Evolutionary conservation across 2,329 filamentous ascomycete species (phyloP), one percentile per base, ranked within the genome.

Genomic region (Pezicula carpinea): DNA sequence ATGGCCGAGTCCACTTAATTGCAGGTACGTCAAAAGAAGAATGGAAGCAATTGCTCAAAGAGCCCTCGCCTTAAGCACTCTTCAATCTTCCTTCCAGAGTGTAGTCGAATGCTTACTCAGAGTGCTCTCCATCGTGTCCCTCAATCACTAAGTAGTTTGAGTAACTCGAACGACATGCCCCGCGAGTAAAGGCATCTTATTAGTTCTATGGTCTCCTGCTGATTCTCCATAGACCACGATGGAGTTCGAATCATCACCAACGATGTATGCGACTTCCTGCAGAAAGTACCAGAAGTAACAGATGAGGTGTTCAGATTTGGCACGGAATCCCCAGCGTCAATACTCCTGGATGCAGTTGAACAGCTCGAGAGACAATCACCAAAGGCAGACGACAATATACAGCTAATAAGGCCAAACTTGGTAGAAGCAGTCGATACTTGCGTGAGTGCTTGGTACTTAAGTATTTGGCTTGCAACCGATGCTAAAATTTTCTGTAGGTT

Each of bases 371-470:
- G 88, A 53, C 90, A 96, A 63, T 97, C 92, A 0, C 92, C 93
- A 2, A 97, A 96, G 66, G 93, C 93, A 6, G 93, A 99, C 60
- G 93, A 99, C 60, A 92, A 96, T 55, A 96, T 99, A 47, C 93
- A 97, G 62, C 79, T 96, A 2, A 99, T 99, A 58, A 80, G 89
- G 36, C 77, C 87, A 0, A 90, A 85, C 57, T 77, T 99, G 3
- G 89, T 89, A 2, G 91, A 96, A 63, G 93, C 93, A 2, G 92
- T 99, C 1, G 91, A 96, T 65, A 87, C 84, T 0, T 99, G 93
- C 63, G 87, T 65, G 59, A 46, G 56, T 52, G 13, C 5, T 3
- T 29, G 4, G 26, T 3, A 2, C 14, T 13, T 10, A 8, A 21
- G 3, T 10, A 17, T 17, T 39, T 18, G 6, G 22, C 18, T 15